These are phyloP conservation scores for Barbarea vulgaris DNA, from an alignment of 345 rosid species.

Conservation along the genomic window DNA sequence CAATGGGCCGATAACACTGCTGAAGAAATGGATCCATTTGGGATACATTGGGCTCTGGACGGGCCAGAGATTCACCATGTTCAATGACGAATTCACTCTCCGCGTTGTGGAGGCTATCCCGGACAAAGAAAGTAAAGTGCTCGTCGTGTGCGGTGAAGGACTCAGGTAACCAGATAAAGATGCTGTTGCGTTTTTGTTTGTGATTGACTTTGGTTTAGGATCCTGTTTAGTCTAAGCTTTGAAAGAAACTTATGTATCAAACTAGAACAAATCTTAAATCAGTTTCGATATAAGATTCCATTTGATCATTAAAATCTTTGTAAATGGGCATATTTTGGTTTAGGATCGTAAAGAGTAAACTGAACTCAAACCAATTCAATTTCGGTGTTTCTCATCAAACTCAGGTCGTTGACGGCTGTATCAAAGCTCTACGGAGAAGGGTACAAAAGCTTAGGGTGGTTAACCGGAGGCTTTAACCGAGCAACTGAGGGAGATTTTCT, in stretches of 20 bases:
- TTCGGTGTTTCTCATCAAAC: background rate
- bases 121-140: constrained; percentile 63
- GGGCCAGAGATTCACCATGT: constrained; percentile 77
- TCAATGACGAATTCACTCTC: constrained; percentile 59
- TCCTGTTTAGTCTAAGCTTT: background rate
- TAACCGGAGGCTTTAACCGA: constrained; percentile 80
- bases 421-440: constrained; percentile 62
- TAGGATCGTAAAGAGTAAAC: background rate
- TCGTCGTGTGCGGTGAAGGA: constrained; percentile 95
- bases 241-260: background rate
- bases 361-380: background rate
- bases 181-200: constrained; percentile 2
- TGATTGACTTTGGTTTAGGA: background rate
- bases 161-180: constrained; percentile 52
- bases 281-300: background rate
- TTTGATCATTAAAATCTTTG: background rate
- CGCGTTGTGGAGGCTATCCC: constrained; percentile 60
- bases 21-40: constrained; percentile 94
- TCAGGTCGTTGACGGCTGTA: constrained; percentile 67
- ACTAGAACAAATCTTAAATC: background rate
- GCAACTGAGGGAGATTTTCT: constrained; percentile 62
- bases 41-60: constrained; percentile 95
- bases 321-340: background rate
- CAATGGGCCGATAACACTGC: constrained; percentile 62
- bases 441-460: constrained; percentile 76